Conservation (phyloP, 2,329 filamentous ascomycete genomes). For the Metarhizium humberi region DNA sequence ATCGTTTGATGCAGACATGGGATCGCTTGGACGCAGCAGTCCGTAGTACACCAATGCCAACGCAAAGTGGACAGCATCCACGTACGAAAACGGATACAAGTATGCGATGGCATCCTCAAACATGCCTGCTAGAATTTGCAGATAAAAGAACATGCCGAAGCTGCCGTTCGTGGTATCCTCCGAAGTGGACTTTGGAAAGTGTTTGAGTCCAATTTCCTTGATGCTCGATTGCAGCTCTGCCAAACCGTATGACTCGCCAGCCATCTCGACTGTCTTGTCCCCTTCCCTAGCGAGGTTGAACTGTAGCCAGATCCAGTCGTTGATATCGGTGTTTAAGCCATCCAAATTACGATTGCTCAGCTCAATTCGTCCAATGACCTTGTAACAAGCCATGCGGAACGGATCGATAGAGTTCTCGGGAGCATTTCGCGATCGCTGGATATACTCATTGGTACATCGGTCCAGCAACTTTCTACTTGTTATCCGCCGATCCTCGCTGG, state of each 20-base stretch:
- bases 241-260: constrained; percentile 56
- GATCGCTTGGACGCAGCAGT: constrained; percentile 77
- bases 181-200: constrained; percentile 74
- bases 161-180: constrained; percentile 66
- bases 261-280: constrained; percentile 53
- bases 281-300: constrained; percentile 60
- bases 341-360: constrained; percentile 55
- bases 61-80: constrained; percentile 91
- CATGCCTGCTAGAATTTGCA: constrained; percentile 83
- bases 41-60: constrained; percentile 85
- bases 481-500: constrained; percentile 66
- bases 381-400: constrained; percentile 95
- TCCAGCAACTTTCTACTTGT: constrained; percentile 67
- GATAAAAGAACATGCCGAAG: constrained; percentile 86
- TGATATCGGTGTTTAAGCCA: constrained; percentile 53
- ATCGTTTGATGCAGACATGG: constrained; percentile 64
- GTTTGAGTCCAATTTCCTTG: constrained; percentile 78
- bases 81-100: constrained; percentile 82
- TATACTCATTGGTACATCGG: constrained; percentile 83
- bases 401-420: constrained; percentile 85
- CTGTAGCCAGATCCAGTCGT: constrained; percentile 66
- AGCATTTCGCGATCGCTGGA: constrained; percentile 72
- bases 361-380: constrained; percentile 79
- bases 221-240: constrained; percentile 69
- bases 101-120: constrained; percentile 91